These are phyloP conservation scores for Xylaria grammica DNA, from an alignment of 495 filamentous ascomycete genomes.

Conservation along the genomic window DNA sequence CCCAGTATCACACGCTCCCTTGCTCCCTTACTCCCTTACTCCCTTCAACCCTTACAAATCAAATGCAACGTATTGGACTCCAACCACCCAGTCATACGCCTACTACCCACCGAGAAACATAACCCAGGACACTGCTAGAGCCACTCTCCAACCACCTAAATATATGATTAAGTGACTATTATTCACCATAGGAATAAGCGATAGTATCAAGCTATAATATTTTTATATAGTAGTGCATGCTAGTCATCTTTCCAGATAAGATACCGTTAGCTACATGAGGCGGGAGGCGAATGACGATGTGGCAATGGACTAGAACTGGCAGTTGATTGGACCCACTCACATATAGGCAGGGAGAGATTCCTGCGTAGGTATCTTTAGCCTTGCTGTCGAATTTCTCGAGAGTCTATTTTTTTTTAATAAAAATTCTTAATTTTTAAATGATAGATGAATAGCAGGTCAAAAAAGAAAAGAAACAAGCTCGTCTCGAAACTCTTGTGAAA, in stretches of 20 bases:
- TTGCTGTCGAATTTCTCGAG: too few relatives aligned
- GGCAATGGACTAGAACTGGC: constrained; percentile 6
- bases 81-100: constrained; percentile 4
- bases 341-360: too few relatives aligned
- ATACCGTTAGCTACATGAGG: constrained; percentile 3
- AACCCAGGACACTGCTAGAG: neutral
- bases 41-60: constrained; percentile 19
- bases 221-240: neutral
- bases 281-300: constrained; percentile 22
- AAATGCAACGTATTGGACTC: constrained; percentile 10
- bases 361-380: too few relatives aligned
- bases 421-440: too few relatives aligned
- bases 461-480: too few relatives aligned
- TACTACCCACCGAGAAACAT: constrained; percentile 12
- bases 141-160: constrained; percentile 15
- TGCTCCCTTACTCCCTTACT: neutral
- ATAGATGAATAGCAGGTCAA: too few relatives aligned
- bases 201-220: neutral
- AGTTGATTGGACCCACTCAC: constrained; percentile 6
- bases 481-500: neutral
- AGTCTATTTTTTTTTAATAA: too few relatives aligned
- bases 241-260: neutral
- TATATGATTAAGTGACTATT: neutral
- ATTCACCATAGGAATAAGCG: neutral
- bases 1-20: neutral